Evolutionary conservation across 768 basidiomycete species (phyloP).

Genomic region (Leccinum fibrillosum): DNA sequence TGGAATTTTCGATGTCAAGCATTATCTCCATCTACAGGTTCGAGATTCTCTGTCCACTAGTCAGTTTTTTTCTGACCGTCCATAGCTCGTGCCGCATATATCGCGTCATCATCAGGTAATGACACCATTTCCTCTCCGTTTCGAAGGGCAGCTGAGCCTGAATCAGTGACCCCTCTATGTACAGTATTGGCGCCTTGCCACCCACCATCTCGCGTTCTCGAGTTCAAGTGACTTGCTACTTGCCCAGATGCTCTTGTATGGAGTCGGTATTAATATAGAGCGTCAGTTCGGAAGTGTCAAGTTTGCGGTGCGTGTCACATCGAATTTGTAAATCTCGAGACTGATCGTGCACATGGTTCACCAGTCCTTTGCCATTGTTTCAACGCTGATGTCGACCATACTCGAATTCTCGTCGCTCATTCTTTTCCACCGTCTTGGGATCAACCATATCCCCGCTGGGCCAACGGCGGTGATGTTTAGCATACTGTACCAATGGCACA

Average conservation of each 20-base stretch:
- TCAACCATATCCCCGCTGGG: constrained; percentile 76
- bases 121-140: constrained; percentile 1
- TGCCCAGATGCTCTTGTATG: constrained; percentile 70
- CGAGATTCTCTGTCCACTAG: constrained; percentile 15
- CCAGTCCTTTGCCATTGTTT: constrained; percentile 77
- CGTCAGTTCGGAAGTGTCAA: constrained; percentile 85
- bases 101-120: constrained; percentile 85
- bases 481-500: constrained; percentile 78
- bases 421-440: constrained; percentile 58
- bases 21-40: constrained; percentile 84
- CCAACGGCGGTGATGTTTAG: constrained; percentile 75
- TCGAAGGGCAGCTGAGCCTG: constrained; percentile 29
- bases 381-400: constrained; percentile 61
- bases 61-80: constrained; percentile 4
- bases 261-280: constrained; percentile 68
- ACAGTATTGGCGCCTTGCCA: constrained; percentile 83
- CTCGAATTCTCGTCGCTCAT: constrained; percentile 66
- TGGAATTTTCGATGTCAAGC: constrained; percentile 82
- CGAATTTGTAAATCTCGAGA: not conserved
- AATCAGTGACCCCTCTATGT: constrained; percentile 24
- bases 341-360: constrained; percentile 4
- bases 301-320: constrained; percentile 63
- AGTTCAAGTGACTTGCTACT: constrained; percentile 87
- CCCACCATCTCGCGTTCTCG: constrained; percentile 72
- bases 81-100: constrained; percentile 80